Percentiles rank a stretch among this genome's conserved stretches.
phyloP scores from a whole-genome alignment of 1,139 yeast genomes.

The Pichia sp. region DNA sequence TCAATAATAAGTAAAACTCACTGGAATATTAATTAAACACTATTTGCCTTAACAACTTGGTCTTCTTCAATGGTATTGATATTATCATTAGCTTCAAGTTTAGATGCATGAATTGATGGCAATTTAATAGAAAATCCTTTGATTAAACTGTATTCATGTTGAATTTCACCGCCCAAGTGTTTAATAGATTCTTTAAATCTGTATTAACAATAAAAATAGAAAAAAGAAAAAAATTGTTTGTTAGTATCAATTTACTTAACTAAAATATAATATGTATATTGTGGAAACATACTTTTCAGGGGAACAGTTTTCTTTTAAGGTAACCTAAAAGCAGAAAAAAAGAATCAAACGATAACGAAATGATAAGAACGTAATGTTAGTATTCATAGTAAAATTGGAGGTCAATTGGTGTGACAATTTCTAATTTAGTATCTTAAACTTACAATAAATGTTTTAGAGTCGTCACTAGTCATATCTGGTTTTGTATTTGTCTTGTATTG shows the following conservation, averaged over 20 bases:
- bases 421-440: background rate
- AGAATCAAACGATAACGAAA: background rate
- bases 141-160: slow-evolving; percentile 59
- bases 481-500: background rate
- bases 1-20: background rate
- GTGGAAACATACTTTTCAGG: slow-evolving; percentile 12
- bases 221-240: background rate
- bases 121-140: slow-evolving; percentile 60
- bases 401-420: too few species aligned
- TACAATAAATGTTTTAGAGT: slow-evolving; percentile 13
- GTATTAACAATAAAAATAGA: background rate
- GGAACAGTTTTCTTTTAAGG: slow-evolving; percentile 15
- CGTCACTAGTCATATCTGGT: slow-evolving; percentile 8
- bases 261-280: too few species aligned
- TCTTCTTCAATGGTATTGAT: slow-evolving; percentile 57
- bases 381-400: background rate
- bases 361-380: slow-evolving; percentile 9
- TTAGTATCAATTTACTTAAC: slow-evolving; percentile 1
- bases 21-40: slow-evolving; percentile 8
- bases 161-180: slow-evolving; percentile 56
- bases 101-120: slow-evolving; percentile 42
- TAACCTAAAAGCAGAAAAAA: slow-evolving; percentile 7
- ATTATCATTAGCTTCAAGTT: slow-evolving; percentile 39
- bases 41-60: slow-evolving; percentile 44
- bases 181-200: slow-evolving; percentile 28